Evolutionary conservation across 2,329 filamentous ascomycete species (phyloP), one percentile per base, ranked within the genome.

Genomic region (Didymosphaeria variabile): DNA sequence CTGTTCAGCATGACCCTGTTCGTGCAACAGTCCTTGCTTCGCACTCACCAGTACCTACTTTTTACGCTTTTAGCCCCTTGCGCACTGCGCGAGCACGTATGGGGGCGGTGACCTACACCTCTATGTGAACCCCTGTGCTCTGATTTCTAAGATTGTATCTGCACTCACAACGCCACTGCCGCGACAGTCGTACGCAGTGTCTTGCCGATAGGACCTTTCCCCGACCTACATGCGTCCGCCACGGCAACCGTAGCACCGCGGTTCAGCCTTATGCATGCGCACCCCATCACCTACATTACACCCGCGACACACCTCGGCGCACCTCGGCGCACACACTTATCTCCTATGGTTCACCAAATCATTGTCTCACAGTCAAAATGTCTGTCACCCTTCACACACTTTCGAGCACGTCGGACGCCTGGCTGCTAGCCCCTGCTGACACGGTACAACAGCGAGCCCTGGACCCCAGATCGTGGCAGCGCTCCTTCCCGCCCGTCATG

Each of bases 401-500:
- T 4, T 7, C 17, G 42, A 23, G 19, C 19, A 26, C n/a, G 19
- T 21, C 36, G 29, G 31, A 34, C 31, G 42, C 53, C 53, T 34
- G 40, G 45, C n/a, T 23, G 19, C 23, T 40, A 15, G 32, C 10
- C n/a, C 5, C 21, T n/a, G 19, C 52, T 46, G 19, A 55, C 52
- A 21, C 40, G 17, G 32, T 23, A 10, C 42, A 19, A 36, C 42
- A 17, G n/a, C 26, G 17, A 31, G 34, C 42, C 53, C 52, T 26
- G n/a, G 38, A 55, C 52, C 52, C 52, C 40, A 55, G 17, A 40
- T 31, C 31, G 31, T 21, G 21, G 26, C 32, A 32, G 36, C 38
- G 29, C 31, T 55, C 31, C 40, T 45, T 55, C 52, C 53, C 53
- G 53, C 36, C 42, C 40, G 53, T 8, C 23, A 55, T 55, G 53